These are phyloP conservation scores for Hericium alpestre DNA, from an alignment of 768 basidiomycete genomes.

Conservation along the genomic window DNA sequence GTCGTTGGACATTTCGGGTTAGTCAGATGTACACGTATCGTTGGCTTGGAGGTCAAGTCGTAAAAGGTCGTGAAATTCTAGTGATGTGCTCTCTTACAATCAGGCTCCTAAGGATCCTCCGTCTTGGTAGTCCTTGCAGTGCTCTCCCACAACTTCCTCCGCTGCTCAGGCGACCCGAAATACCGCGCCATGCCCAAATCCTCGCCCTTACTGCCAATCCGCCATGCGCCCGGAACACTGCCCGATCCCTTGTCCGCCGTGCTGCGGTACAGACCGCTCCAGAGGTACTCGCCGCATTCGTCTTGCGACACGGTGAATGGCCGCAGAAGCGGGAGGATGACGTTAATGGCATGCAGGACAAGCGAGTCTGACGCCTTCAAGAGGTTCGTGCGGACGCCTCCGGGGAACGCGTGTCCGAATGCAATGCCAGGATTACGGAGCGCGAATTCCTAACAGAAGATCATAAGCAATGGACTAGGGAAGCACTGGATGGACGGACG, in stretches of 20 bases:
- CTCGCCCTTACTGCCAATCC: not conserved
- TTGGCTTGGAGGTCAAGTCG: no score
- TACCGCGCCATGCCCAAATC: not conserved
- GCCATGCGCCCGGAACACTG: not conserved
- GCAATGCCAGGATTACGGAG: not conserved
- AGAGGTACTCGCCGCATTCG: not conserved
- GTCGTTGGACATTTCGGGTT: no score
- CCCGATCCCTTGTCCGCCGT: not conserved
- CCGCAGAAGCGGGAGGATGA: not conserved
- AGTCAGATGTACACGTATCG: no score
- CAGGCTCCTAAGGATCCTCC: no score
- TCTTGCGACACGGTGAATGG: not conserved
- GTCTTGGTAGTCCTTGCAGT: not conserved
- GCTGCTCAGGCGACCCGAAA: not conserved
- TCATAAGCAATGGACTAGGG: not conserved
- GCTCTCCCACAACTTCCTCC: not conserved
- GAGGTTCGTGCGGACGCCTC: not conserved
- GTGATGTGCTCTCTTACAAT: no score
- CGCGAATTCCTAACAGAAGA: not conserved
- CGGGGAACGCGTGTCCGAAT: not conserved
- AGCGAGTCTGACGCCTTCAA: not conserved
- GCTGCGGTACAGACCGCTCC: not conserved
- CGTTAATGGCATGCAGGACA: not conserved
- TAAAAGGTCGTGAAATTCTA: no score
- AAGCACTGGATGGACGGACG: not conserved